phyloP scores from a whole-genome alignment of 2,329 filamentous ascomycete genomes.

The Fusarium nisikadoi region DNA sequence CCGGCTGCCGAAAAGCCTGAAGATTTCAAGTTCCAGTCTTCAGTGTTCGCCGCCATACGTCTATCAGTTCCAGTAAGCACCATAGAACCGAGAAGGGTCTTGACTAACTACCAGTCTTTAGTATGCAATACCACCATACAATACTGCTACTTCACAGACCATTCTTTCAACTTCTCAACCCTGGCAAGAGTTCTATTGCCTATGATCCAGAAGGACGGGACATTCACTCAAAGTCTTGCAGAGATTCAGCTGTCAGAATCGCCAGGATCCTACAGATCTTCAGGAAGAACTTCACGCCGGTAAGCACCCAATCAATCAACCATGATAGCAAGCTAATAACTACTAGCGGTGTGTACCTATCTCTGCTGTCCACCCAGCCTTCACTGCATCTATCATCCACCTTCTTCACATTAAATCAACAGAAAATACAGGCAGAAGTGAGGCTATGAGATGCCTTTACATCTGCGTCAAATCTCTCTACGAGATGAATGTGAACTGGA shows the following conservation, averaged over 20 bases:
- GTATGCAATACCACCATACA: constrained; percentile 1
- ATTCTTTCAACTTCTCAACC: constrained; percentile 11
- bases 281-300: constrained; percentile 27
- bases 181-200: constrained; percentile 1
- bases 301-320: background rate
- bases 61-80: constrained; percentile 3
- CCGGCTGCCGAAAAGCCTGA: constrained; percentile 6
- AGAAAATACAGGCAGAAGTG: background rate
- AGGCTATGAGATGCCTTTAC: constrained; percentile 22
- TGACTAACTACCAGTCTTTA: accelerated
- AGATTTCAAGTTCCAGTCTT: background rate
- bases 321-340: background rate
- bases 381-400: constrained; percentile 33
- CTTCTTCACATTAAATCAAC: constrained; percentile 21
- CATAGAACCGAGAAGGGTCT: accelerated
- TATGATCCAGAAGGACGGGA: constrained; percentile 31
- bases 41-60: constrained; percentile 13
- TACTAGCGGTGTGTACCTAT: constrained; percentile 19
- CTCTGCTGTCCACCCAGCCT: constrained; percentile 28
- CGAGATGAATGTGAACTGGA: constrained; percentile 35
- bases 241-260: constrained; percentile 19
- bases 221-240: constrained; percentile 26
- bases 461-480: constrained; percentile 27
- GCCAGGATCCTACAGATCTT: constrained; percentile 29
- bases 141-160: constrained; percentile 1